phyloP scores from a whole-genome alignment of 768 basidiomycete genomes.

The Multifurca ochricompacta region DNA sequence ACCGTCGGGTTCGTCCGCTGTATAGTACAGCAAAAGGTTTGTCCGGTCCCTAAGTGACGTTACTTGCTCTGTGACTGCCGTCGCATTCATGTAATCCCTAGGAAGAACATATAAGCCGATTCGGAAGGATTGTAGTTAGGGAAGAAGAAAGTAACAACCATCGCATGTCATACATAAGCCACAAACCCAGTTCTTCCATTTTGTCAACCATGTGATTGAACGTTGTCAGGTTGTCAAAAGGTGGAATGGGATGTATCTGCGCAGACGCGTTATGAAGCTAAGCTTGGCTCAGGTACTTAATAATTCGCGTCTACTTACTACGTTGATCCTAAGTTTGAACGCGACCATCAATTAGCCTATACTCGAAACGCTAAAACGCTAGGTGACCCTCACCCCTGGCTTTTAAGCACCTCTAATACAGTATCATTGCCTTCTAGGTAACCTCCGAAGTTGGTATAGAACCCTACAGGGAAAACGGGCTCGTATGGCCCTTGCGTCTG shows the following conservation, averaged over 20 bases:
- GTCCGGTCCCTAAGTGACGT: conserved; percentile 56
- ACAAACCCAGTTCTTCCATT: conserved; percentile 64
- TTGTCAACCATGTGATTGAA: conserved; percentile 53
- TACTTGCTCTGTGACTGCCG: conserved; percentile 60
- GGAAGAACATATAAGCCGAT: neutral
- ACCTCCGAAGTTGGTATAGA: conserved; percentile 54
- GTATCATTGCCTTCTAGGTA: conserved; percentile 48
- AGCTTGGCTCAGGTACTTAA: too few species aligned
- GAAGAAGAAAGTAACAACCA: conserved; percentile 27
- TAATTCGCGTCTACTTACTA: conserved; percentile 27
- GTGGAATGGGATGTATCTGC: conserved; percentile 64
- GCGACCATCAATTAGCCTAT: neutral
- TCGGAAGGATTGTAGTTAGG: neutral
- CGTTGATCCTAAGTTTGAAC: conserved; percentile 30
- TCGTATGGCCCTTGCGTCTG: conserved; percentile 24
- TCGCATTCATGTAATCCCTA: conserved; percentile 56
- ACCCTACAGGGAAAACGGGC: conserved; percentile 60
- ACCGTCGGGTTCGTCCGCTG: conserved; percentile 68
- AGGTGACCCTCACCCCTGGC: conserved; percentile 38
- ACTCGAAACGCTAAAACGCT: neutral
- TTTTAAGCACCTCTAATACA: conserved; percentile 46
- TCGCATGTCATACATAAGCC: conserved; percentile 83
- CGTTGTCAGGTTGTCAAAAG: conserved; percentile 51
- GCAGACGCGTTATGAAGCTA: neutral
- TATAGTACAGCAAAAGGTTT: conserved; percentile 69